These are phyloP conservation scores for Fusarium oxysporum DNA, from an alignment of 2,329 filamentous ascomycete genomes.

Conservation along the genomic window DNA sequence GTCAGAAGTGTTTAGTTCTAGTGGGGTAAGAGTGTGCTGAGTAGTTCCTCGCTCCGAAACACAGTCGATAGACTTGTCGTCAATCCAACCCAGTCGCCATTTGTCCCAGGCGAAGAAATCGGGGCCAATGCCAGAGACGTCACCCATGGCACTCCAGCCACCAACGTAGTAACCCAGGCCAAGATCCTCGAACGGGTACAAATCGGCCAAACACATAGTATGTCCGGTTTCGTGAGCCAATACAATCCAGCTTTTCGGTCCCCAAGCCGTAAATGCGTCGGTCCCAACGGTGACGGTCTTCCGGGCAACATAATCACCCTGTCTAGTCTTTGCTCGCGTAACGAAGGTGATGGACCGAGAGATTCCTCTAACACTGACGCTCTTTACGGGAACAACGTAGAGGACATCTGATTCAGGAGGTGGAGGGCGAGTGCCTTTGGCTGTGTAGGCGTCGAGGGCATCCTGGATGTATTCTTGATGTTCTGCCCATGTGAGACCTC, in stretches of 20 bases:
- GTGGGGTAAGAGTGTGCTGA: conserved; percentile 38
- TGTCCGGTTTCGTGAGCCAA: conserved; percentile 55
- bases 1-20: neutral
- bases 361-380: neutral
- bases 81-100: conserved; percentile 54
- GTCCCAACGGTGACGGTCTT: conserved; percentile 48
- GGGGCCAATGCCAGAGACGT: conserved; percentile 48
- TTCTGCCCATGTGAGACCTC: conserved; percentile 10
- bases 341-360: conserved; percentile 17
- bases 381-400: conserved; percentile 31
- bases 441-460: conserved; percentile 32
- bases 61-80: conserved; percentile 50
- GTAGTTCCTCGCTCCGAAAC: conserved; percentile 42
- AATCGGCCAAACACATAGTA: conserved; percentile 52
- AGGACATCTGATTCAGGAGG: conserved; percentile 30
- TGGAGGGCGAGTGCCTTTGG: neutral
- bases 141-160: conserved; percentile 54
- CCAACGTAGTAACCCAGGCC: conserved; percentile 49
- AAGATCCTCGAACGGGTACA: conserved; percentile 47
- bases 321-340: neutral
- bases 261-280: conserved; percentile 49
- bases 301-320: conserved; percentile 19
- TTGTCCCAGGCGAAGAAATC: conserved; percentile 56
- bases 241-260: conserved; percentile 41
- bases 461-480: conserved; percentile 34